phyloP scores from a whole-genome alignment of 176 grass and related monocot genomes.

The Cocos nucifera region DNA sequence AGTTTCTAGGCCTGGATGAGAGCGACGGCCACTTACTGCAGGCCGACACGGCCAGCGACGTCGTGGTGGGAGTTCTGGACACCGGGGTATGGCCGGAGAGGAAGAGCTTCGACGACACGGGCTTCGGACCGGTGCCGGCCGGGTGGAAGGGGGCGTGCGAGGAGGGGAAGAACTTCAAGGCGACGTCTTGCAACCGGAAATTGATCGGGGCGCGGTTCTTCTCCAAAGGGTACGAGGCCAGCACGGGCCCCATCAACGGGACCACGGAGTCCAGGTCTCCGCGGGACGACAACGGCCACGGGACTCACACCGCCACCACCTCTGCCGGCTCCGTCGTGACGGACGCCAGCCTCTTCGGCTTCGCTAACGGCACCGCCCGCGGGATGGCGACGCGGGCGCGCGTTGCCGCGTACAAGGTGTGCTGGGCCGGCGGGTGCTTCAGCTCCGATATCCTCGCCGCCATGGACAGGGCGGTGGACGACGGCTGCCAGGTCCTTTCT shows the following conservation, averaged over 20 bases:
- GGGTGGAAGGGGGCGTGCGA: conserved; percentile 89
- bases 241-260: conserved; percentile 63
- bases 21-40: conserved; percentile 32
- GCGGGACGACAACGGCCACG: conserved; percentile 88
- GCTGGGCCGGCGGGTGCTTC: conserved; percentile 87
- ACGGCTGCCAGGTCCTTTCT: conserved; percentile 76
- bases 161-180: conserved; percentile 60
- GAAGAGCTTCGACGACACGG: conserved; percentile 65
- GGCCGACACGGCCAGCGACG: conserved; percentile 38
- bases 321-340: conserved; percentile 51
- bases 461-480: conserved; percentile 81
- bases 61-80: conserved; percentile 80
- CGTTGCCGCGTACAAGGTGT: conserved; percentile 84
- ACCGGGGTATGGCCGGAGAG: conserved; percentile 89
- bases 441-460: conserved; percentile 90
- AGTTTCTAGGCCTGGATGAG: conserved; percentile 63
- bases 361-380: conserved; percentile 61
- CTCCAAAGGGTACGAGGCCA: conserved; percentile 66
- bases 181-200: conserved; percentile 68
- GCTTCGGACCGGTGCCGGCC: conserved; percentile 52
- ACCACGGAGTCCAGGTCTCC: conserved; percentile 69
- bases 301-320: conserved; percentile 83
- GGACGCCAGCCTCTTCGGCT: conserved; percentile 54
- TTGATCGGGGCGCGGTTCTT: conserved; percentile 80
- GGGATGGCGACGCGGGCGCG: conserved; percentile 76